Evolutionary conservation across 2,329 filamentous ascomycete genomes (phyloP).

Genomic region (Colletotrichum neosansevieriae): DNA sequence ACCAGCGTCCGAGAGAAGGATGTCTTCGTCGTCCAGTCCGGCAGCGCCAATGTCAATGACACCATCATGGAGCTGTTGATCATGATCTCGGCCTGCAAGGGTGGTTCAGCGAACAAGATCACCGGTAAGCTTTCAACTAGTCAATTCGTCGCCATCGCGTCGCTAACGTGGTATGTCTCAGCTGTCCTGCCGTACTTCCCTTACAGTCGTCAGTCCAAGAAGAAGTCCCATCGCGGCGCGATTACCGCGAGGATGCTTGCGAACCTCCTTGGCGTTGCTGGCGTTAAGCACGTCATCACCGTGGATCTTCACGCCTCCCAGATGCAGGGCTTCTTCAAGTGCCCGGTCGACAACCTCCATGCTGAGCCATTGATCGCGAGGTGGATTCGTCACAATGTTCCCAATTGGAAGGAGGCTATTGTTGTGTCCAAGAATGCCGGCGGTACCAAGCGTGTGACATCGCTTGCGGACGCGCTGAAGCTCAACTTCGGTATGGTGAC

Average conservation of each 20-base stretch:
- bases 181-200: slow-evolving; percentile 95
- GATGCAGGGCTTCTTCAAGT: slow-evolving; percentile 99
- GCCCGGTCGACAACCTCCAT: slow-evolving; percentile 96
- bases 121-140: slow-evolving; percentile 74
- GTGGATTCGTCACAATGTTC: slow-evolving; percentile 93
- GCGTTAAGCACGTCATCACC: slow-evolving; percentile 97
- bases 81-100: slow-evolving; percentile 99
- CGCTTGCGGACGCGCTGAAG: slow-evolving; percentile 93
- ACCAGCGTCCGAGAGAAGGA: slow-evolving; percentile 94
- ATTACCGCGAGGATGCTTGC: slow-evolving; percentile 98
- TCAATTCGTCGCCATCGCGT: slow-evolving; percentile 23
- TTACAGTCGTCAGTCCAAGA: slow-evolving; percentile 99
- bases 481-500: slow-evolving; percentile 98
- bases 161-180: slow-evolving; percentile 49
- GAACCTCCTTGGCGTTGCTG: slow-evolving; percentile 92
- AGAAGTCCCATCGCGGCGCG: slow-evolving; percentile 95
- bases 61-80: slow-evolving; percentile 99
- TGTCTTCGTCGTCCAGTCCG: slow-evolving; percentile 98
- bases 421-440: slow-evolving; percentile 99
- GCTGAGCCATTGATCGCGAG: slow-evolving; percentile 94
- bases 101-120: slow-evolving; percentile 95
- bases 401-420: slow-evolving; percentile 89
- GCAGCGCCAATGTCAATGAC: slow-evolving; percentile 96
- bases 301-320: slow-evolving; percentile 97
- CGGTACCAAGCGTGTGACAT: slow-evolving; percentile 96